A percentile compares a stretch with the other conserved stretches of the same genome.
Conservation (phyloP, 169 alveolate genomes). For the Plasmodium cynomolgi region DNA sequence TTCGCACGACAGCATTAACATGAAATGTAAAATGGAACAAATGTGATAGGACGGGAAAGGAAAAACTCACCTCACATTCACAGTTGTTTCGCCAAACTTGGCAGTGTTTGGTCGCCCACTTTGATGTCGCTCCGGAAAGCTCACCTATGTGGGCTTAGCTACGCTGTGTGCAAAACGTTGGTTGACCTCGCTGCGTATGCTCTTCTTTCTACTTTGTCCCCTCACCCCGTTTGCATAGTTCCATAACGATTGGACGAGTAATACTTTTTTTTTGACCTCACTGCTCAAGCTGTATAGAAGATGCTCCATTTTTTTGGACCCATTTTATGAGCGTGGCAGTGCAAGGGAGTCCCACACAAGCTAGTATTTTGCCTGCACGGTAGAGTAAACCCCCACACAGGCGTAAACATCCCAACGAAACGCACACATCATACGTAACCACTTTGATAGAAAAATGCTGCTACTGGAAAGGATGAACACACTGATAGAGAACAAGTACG, state of each 20-base stretch:
- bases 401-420: not conserved
- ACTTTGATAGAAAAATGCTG: slow-evolving; percentile 14
- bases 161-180: not conserved
- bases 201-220: not conserved
- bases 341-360: not conserved
- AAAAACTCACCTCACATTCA: not conserved
- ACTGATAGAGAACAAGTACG: slow-evolving; percentile 47
- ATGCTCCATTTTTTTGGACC: not conserved
- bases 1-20: not conserved
- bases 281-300: not conserved
- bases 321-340: not conserved
- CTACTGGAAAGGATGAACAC: slow-evolving; percentile 36
- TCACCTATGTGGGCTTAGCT: not conserved
- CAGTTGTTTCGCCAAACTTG: not conserved
- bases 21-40: not conserved
- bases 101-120: not conserved
- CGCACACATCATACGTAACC: not conserved
- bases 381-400: not conserved
- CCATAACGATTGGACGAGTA: not conserved
- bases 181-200: not conserved
- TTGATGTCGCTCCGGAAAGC: not conserved
- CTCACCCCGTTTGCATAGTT: not conserved
- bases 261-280: not conserved
- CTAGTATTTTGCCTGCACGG: not conserved
- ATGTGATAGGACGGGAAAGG: not conserved